These are phyloP conservation scores for Monosporascus sp. DNA, from an alignment of 2,329 filamentous ascomycete genomes.

Conservation along the genomic window DNA sequence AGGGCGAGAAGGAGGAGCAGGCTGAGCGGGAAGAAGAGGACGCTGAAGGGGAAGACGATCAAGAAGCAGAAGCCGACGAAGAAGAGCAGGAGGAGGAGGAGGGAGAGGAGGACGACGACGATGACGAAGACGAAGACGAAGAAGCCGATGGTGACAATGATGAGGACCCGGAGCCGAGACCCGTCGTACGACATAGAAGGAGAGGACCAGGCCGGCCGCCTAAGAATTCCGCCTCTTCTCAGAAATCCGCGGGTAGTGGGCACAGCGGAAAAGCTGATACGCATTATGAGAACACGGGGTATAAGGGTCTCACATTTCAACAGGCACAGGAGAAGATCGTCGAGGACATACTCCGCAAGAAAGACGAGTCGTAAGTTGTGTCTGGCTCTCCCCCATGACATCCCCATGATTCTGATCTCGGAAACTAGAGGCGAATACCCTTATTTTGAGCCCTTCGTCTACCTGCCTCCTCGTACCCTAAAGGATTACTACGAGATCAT, in stretches of 20 bases:
- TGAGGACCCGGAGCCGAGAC: slow-evolving; percentile 12
- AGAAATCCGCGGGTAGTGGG: slow-evolving; percentile 24
- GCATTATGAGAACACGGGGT: slow-evolving; percentile 53
- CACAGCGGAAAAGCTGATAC: slow-evolving; percentile 41
- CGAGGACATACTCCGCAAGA: slow-evolving; percentile 64
- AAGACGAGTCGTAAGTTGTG: slow-evolving; percentile 56
- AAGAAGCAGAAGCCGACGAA: slow-evolving; percentile 15
- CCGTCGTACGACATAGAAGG: slow-evolving; percentile 8
- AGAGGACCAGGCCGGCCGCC: slow-evolving; percentile 29
- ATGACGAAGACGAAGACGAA: slow-evolving; percentile 12
- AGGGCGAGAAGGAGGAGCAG: slow-evolving; percentile 23
- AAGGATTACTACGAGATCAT: slow-evolving; percentile 87
- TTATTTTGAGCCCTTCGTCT: slow-evolving; percentile 68
- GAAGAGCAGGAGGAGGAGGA: slow-evolving; percentile 13
- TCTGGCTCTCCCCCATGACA: neutral
- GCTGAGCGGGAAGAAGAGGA: slow-evolving; percentile 15
- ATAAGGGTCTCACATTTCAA: slow-evolving; percentile 72
- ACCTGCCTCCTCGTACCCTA: slow-evolving; percentile 67
- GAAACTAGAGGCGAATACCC: slow-evolving; percentile 60
- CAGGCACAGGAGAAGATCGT: slow-evolving; percentile 83
- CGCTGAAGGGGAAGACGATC: slow-evolving; percentile 23
- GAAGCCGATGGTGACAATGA: slow-evolving; percentile 9
- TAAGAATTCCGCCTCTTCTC: slow-evolving; percentile 27
- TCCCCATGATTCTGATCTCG: slow-evolving; percentile 10
- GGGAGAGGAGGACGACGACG: slow-evolving; percentile 8